A percentile compares a stretch with the other conserved stretches of the same genome.
Conservation (phyloP, 331 rosid genomes). For the Malus hybrid region DNA sequence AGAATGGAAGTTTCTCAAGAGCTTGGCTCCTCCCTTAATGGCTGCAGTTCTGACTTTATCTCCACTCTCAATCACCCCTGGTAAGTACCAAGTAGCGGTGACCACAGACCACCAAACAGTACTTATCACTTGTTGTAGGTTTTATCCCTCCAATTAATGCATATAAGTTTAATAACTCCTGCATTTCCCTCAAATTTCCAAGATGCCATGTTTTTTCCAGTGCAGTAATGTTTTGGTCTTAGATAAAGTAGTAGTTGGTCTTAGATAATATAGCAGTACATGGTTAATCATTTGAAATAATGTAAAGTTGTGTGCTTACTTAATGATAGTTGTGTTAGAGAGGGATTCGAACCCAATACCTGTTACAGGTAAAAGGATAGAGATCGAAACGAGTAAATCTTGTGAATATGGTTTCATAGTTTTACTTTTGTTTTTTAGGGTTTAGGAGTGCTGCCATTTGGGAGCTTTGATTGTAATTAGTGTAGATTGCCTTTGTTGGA, state of each 20-base stretch:
- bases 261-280: no score
- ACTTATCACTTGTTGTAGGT: background rate
- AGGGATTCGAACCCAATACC: no score
- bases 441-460: no score
- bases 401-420: no score
- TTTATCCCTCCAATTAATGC: background rate
- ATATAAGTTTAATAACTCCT: background rate
- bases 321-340: no score
- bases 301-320: no score
- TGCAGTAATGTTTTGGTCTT: background rate
- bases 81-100: slow-evolving; percentile 10
- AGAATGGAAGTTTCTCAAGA: slow-evolving; percentile 25
- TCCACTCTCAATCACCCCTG: slow-evolving; percentile 52
- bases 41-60: slow-evolving; percentile 54
- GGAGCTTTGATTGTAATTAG: no score
- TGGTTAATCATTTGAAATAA: background rate
- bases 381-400: no score
- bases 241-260: background rate
- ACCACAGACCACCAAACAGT: background rate
- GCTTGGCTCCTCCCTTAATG: slow-evolving; percentile 55
- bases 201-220: background rate
- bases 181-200: background rate
- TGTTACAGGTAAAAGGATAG: no score
- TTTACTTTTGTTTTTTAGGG: no score
- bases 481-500: no score